Base-by-base conservation (phyloP, 805 yeast genomes). In the Teunomyces lycoperdinae region DNA sequence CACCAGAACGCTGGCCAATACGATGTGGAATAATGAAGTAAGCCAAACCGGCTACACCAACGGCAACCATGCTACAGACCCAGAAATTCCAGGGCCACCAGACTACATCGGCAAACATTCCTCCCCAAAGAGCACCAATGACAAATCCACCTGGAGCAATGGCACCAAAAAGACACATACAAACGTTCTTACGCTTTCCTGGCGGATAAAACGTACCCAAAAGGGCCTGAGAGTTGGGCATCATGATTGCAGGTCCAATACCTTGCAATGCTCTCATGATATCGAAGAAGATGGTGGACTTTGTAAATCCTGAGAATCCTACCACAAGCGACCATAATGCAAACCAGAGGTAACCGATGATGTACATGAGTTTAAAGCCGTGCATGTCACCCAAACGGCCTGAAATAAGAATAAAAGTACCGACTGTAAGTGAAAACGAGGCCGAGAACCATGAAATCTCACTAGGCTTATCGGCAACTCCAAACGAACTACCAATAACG, bases 61-160 rank as follows among this genome's bases (percentile, higher is more conserved):
- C 38, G 27, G 61, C 45, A 2, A 57, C 50, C 10, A 67, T 63
- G 2, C 62, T 60, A 35, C 60, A 49, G 2, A 60, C 51, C 70
- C 71, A 67, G 43, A 61, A 65, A 0, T 54, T 47, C 71, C 70
- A 66, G 1, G 70, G 70, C 72, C 71, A 67, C 70, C 71, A 66
- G 3, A 57, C 62, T 8, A 54, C 39, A 9, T 50, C 57, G 2
- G 63, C 56, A 38, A 66, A 56, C n/a, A 63, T 43, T 4, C 62
- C 64, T 13, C 57, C 47, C 33, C 67, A 60, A 10, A 66, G 43
- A 1, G 68, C 58, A 2, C 71, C 71, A 9, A 68, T 24, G 6
- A 56, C 56, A 43, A 63, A 66, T 4, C 72, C 73, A 9, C 52
- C 45, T 2, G 72, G 71, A 1, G 73, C 73, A 10, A 67, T 67